A percentile compares a stretch with the other conserved stretches of the same genome.
Conservation (phyloP, 2,329 filamentous ascomycete genomes). For the Clonostachys rosea region DNA sequence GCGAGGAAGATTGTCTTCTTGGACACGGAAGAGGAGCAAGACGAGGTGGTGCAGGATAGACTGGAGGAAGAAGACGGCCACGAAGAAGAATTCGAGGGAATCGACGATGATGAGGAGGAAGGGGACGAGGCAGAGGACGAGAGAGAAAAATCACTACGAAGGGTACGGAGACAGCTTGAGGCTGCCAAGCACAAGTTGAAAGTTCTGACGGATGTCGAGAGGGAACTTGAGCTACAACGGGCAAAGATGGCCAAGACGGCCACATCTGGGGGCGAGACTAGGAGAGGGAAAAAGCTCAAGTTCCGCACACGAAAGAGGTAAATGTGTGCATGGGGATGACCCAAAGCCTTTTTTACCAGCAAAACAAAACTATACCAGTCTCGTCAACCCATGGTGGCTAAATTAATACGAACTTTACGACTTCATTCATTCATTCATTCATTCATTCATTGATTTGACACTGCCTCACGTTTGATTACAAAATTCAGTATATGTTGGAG, state of each 20-base stretch:
- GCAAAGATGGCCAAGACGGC: constrained; percentile 63
- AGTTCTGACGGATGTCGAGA: constrained; percentile 50
- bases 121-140: constrained; percentile 10
- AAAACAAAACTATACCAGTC: too few species aligned
- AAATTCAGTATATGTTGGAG: too few species aligned
- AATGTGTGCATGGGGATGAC: constrained; percentile 3
- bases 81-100: background rate
- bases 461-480: too few species aligned
- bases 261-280: constrained; percentile 54
- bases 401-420: too few species aligned
- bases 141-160: constrained; percentile 28
- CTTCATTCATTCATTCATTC: too few species aligned
- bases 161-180: constrained; percentile 43
- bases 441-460: too few species aligned
- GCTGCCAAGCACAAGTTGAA: constrained; percentile 51
- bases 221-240: constrained; percentile 51
- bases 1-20: constrained; percentile 50
- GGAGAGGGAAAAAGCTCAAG: constrained; percentile 58
- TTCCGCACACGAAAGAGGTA: constrained; percentile 58
- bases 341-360: background rate
- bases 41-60: constrained; percentile 19
- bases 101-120: constrained; percentile 16
- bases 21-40: constrained; percentile 29
- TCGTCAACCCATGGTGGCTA: too few species aligned
- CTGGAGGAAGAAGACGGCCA: constrained; percentile 20